phyloP scores from a whole-genome alignment of 768 basidiomycete species.

The Lyophyllum shimeji region DNA sequence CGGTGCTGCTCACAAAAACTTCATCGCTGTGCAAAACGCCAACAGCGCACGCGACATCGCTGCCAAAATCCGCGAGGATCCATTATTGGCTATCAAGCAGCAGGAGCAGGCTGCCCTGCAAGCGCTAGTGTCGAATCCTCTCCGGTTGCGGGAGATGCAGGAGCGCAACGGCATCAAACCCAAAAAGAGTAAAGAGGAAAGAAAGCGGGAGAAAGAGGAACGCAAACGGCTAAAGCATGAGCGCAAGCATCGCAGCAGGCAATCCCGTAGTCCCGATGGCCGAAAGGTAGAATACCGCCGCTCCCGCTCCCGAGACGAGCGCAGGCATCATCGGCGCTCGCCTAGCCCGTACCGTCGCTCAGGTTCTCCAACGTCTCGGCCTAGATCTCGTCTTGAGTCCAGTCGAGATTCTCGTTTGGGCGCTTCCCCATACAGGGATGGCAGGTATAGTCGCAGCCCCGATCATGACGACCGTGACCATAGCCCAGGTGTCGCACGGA shows the following conservation, averaged over 20 bases:
- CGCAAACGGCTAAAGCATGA: conserved; percentile 41
- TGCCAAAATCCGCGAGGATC: conserved; percentile 95
- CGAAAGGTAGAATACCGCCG: conserved; percentile 15
- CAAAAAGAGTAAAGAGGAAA: conserved; percentile 75
- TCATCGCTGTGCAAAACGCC: conserved; percentile 94
- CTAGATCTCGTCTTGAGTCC: conserved; percentile 23
- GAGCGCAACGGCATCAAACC: conserved; percentile 79
- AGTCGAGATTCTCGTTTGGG: conserved; percentile 26
- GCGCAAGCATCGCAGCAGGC: conserved; percentile 29
- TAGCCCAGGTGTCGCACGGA: conserved; percentile 30
- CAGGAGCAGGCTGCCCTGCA: conserved; percentile 95
- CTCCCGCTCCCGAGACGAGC: conserved; percentile 30
- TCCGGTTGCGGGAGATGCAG: conserved; percentile 79
- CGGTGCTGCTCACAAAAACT: conserved; percentile 86
- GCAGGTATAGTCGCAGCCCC: conserved; percentile 32
- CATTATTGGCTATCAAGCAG: conserved; percentile 94
- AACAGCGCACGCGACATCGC: conserved; percentile 87
- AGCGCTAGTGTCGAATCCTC: conserved; percentile 81
- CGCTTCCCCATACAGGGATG: conserved; percentile 23
- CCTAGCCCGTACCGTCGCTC: conserved; percentile 45
- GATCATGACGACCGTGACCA: conserved; percentile 30
- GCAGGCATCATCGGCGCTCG: conserved; percentile 42
- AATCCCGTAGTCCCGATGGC: conserved; percentile 20
- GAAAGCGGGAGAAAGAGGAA: conserved; percentile 48
- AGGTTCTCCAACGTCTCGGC: conserved; percentile 38